Evolutionary conservation across 1,284 basidiomycete species (phyloP).

Genomic region (Puccinia coronata): DNA sequence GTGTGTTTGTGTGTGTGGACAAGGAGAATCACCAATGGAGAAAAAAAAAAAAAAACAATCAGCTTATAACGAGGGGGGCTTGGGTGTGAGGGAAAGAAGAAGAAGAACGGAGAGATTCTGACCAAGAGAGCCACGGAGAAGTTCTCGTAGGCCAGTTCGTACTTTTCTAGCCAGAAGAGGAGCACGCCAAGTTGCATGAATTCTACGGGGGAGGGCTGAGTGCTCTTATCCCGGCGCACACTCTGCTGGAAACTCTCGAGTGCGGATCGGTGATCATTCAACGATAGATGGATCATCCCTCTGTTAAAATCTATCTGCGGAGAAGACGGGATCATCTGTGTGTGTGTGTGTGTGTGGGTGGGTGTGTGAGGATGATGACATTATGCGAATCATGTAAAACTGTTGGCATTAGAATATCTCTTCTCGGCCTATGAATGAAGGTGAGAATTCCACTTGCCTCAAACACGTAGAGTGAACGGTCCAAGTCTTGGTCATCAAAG

Average conservation of each 20-base stretch:
- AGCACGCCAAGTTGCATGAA: conserved; percentile 7
- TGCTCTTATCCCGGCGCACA: neutral
- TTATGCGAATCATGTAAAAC: no score
- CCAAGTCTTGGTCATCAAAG: conserved; percentile 16
- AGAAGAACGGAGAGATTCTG: neutral
- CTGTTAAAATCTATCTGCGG: neutral
- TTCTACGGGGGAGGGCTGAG: neutral
- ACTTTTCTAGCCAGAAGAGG: neutral
- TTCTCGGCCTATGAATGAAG: no score
- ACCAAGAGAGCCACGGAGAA: conserved; percentile 9
- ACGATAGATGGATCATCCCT: neutral
- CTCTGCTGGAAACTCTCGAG: neutral
- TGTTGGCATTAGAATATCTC: no score
- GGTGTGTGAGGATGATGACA: no score
- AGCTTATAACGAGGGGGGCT: no score
- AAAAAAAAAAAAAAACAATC: neutral
- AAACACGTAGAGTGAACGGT: conserved; percentile 3
- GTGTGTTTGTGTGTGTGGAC: no score
- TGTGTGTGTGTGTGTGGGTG: neutral
- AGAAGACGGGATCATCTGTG: neutral
- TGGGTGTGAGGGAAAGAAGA: neutral
- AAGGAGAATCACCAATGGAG: no score
- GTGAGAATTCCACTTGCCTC: neutral
- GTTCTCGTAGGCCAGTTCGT: neutral
- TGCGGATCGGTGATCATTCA: neutral